Percentiles rank a stretch among this genome's conserved stretches.
phyloP scores from a whole-genome alignment of 306 rosid genomes.

The Sphenostylis stenocarpa region DNA sequence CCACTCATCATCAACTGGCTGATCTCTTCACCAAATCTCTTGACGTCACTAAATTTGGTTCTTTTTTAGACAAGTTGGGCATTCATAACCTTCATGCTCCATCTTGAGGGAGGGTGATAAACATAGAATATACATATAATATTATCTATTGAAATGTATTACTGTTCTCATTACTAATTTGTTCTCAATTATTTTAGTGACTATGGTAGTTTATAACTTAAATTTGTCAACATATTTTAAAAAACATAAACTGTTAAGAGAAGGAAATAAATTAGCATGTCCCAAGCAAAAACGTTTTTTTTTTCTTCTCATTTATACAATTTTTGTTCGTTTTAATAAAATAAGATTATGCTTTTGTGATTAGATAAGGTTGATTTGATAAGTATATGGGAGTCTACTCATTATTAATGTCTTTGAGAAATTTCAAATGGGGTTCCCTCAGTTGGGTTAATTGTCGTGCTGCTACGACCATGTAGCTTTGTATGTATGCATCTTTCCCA shows the following conservation, averaged over 20 bases:
- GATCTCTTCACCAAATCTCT: no score
- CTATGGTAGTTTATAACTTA: neutral
- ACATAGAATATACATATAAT: no score
- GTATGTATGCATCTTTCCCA: neutral
- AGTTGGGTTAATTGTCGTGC: neutral
- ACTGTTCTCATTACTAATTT: no score
- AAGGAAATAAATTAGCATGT: neutral
- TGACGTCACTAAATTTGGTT: no score
- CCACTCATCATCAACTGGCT: no score
- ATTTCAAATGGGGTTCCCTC: slow-evolving; percentile 9
- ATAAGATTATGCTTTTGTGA: slow-evolving; percentile 37
- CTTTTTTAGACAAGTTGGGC: no score
- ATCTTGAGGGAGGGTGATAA: no score
- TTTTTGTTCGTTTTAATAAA: neutral
- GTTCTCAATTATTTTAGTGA: neutral
- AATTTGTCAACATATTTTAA: neutral
- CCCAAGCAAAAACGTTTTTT: neutral
- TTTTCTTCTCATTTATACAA: neutral
- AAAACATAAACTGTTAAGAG: neutral
- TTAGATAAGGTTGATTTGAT: slow-evolving; percentile 51
- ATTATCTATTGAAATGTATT: no score
- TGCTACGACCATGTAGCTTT: slow-evolving; percentile 22
- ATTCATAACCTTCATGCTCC: no score
- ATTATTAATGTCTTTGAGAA: slow-evolving; percentile 24
- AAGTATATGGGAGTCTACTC: slow-evolving; percentile 48